phyloP scores from a whole-genome alignment of 495 filamentous ascomycete species.

The Penicillium maclennaniae region DNA sequence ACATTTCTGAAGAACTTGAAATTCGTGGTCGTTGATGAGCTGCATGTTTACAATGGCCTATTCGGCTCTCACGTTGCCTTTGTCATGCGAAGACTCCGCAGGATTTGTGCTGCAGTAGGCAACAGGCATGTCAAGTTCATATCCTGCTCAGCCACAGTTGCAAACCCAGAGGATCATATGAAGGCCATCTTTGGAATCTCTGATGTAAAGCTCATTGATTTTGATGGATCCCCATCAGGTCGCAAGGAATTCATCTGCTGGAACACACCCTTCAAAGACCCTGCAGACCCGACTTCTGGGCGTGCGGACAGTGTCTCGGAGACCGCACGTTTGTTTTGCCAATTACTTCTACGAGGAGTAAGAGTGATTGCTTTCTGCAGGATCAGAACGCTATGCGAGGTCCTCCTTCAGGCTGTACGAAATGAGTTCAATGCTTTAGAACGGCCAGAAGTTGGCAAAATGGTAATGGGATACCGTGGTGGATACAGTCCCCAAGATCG shows the following conservation, averaged over 20 bases:
- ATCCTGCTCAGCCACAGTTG: conserved; percentile 95
- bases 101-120: conserved; percentile 88
- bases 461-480: conserved; percentile 94
- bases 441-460: conserved; percentile 64
- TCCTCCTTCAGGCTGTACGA: conserved; percentile 74
- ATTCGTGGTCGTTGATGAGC: conserved; percentile 84
- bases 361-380: conserved; percentile 92
- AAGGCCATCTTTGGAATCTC: conserved; percentile 88
- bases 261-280: conserved; percentile 96
- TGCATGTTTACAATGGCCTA: conserved; percentile 95
- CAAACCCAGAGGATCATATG: conserved; percentile 92
- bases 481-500: conserved; percentile 95
- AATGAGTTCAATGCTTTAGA: conserved; percentile 70
- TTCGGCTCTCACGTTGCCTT: conserved; percentile 93
- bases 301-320: conserved; percentile 79
- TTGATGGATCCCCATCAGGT: conserved; percentile 90
- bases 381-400: conserved; percentile 83
- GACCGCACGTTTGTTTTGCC: conserved; percentile 83
- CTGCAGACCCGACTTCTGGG: conserved; percentile 78
- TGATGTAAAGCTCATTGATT: conserved; percentile 72
- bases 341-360: conserved; percentile 83
- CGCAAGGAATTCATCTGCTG: conserved; percentile 96
- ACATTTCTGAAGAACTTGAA: conserved; percentile 82
- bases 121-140: conserved; percentile 89
- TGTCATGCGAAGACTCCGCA: conserved; percentile 85